Conservation (phyloP, 2,329 filamentous ascomycete species). For the Aaosphaeria pasadenensis region DNA sequence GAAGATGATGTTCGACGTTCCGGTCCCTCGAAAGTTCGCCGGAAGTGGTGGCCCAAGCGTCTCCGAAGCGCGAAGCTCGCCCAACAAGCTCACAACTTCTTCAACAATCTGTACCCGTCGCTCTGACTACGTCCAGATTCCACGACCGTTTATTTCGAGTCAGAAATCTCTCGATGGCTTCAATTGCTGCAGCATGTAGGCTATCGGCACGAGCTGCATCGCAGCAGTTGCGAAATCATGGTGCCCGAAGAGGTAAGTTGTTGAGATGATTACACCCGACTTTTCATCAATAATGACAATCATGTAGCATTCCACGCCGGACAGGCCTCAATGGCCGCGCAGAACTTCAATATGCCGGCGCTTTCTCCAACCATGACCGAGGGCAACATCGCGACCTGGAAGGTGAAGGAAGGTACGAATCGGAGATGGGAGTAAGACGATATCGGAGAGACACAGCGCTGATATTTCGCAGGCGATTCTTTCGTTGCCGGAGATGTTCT, state of each 20-base stretch:
- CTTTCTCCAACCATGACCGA: constrained; percentile 93
- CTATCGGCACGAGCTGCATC: constrained; percentile 59
- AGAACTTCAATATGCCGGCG: constrained; percentile 89
- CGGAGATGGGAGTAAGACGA: background rate
- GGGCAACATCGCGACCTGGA: constrained; percentile 82
- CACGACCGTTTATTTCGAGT: too few species aligned
- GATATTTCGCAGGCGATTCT: constrained; percentile 55
- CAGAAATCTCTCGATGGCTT: constrained; percentile 54
- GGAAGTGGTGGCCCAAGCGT: background rate
- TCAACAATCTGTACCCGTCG: constrained; percentile 18
- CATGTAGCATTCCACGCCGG: constrained; percentile 62
- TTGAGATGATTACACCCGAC: constrained; percentile 7
- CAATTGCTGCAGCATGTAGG: constrained; percentile 62
- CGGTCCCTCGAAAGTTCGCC: too few species aligned
- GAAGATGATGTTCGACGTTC: too few species aligned
- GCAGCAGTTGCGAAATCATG: constrained; percentile 53
- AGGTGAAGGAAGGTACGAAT: constrained; percentile 69
- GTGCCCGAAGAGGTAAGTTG: constrained; percentile 56
- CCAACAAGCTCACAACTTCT: constrained; percentile 26
- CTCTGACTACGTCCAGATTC: background rate
- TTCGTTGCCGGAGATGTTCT: constrained; percentile 83
- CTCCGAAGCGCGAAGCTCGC: constrained; percentile 13
- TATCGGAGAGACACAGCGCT: constrained; percentile 8
- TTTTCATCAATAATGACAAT: constrained; percentile 15
- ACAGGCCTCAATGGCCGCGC: constrained; percentile 64